Conservation (phyloP, 768 basidiomycete species). For the Psilocybe subaeruginosa region DNA sequence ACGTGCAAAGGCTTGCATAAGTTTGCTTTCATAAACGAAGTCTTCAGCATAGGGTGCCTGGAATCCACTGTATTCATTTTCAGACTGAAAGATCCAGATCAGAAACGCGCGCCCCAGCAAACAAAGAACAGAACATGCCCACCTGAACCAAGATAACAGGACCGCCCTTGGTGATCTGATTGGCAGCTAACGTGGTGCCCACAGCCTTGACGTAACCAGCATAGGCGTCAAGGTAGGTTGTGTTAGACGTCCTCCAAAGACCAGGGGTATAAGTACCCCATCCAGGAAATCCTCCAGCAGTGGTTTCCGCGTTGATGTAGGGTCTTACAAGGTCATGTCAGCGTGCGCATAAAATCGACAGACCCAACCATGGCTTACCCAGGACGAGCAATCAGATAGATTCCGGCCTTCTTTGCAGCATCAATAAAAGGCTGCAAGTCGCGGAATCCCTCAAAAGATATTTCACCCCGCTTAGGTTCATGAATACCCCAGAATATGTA, state of each 20-base stretch:
- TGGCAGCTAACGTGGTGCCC: constrained; percentile 45
- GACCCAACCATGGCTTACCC: constrained; percentile 33
- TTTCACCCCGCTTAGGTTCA: constrained; percentile 49
- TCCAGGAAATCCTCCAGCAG: constrained; percentile 59
- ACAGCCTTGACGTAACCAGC: constrained; percentile 51
- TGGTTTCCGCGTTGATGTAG: constrained; percentile 51
- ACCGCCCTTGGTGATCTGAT: constrained; percentile 63
- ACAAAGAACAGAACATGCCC: neutral
- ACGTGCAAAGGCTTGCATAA: constrained; percentile 36
- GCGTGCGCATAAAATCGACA: neutral
- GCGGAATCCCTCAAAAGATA: constrained; percentile 58
- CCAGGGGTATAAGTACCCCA: constrained; percentile 57
- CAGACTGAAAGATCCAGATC: constrained; percentile 33
- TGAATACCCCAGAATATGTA: constrained; percentile 48
- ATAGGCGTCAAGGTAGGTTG: constrained; percentile 50
- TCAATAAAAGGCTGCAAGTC: constrained; percentile 57
- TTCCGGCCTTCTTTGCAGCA: constrained; percentile 53
- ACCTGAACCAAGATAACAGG: constrained; percentile 51
- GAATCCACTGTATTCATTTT: constrained; percentile 56
- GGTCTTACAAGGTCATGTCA: constrained; percentile 29
- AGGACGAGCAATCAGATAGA: constrained; percentile 59
- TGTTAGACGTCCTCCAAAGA: constrained; percentile 45
- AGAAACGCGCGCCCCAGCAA: neutral
- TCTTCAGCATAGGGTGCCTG: constrained; percentile 42
- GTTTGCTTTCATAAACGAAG: constrained; percentile 37